A percentile compares a stretch with the other conserved stretches of the same genome.
These are phyloP conservation scores for Chaetothyriales sp. DNA, from an alignment of 2,329 filamentous ascomycete species.

Conservation along the genomic window DNA sequence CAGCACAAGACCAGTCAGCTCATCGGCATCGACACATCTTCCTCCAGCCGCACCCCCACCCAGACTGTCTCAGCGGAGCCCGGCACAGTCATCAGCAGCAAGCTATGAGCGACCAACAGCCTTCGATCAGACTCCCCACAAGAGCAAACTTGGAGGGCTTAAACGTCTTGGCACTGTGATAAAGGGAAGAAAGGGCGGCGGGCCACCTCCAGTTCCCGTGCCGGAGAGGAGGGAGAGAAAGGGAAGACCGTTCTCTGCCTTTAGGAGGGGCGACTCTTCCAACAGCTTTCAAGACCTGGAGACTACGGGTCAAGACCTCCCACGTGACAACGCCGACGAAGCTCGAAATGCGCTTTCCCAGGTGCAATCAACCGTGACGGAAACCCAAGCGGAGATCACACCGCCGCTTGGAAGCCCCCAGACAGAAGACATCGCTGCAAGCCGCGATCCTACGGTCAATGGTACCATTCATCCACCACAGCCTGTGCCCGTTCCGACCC, in stretches of 20 bases:
- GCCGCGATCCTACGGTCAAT: not conserved
- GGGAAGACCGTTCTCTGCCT: constrained; percentile 29
- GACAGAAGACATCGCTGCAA: not conserved
- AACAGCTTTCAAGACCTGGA: constrained; percentile 21
- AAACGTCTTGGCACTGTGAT: constrained; percentile 36
- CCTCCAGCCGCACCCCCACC: constrained; percentile 28
- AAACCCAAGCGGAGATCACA: constrained; percentile 2
- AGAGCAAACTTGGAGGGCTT: constrained; percentile 31
- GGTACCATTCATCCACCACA: not conserved
- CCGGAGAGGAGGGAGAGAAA: constrained; percentile 27
- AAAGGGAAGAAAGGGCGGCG: constrained; percentile 32
- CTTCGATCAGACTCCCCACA: constrained; percentile 26
- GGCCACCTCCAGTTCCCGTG: constrained; percentile 22
- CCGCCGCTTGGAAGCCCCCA: not conserved
- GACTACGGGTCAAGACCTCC: constrained; percentile 17
- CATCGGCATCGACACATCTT: constrained; percentile 8
- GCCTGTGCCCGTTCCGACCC: not conserved
- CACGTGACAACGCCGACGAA: constrained; percentile 11
- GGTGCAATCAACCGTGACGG: constrained; percentile 2
- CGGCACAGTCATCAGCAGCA: constrained; percentile 37
- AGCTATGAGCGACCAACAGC: not conserved
- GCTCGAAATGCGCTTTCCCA: not conserved
- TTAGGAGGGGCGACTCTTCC: constrained; percentile 29
- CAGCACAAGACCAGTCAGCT: constrained; percentile 19
- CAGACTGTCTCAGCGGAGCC: constrained; percentile 38